A percentile compares a stretch with the other conserved stretches of the same genome.
phyloP scores from a whole-genome alignment of 164 flowering plant genomes.

The Vitis amurensis region DNA sequence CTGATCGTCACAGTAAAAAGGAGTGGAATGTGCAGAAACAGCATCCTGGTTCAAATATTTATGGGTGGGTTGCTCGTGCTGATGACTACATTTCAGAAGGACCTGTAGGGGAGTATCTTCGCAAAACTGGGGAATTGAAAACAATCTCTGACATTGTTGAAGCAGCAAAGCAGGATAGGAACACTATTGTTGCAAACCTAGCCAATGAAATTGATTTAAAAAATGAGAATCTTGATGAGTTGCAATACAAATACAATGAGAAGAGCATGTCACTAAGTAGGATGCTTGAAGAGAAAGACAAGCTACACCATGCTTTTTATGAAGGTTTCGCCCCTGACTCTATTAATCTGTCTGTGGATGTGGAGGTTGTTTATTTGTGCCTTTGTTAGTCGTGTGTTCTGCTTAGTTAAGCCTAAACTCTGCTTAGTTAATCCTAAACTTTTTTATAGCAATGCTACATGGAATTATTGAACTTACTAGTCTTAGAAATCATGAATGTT shows the following conservation, averaged over 20 bases:
- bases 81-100: conserved; percentile 53
- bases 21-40: conserved; percentile 39
- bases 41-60: conserved; percentile 29
- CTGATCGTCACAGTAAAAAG: conserved; percentile 33
- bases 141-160: conserved; percentile 42
- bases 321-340: conserved; percentile 39
- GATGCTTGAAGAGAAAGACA: conserved; percentile 64
- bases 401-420: neutral
- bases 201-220: conserved; percentile 44
- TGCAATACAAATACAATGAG: conserved; percentile 43
- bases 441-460: no score
- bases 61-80: conserved; percentile 69
- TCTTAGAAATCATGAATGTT: no score
- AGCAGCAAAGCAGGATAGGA: conserved; percentile 32
- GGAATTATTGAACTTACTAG: no score
- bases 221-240: conserved; percentile 40
- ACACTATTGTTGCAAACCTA: conserved; percentile 38
- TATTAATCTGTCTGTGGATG: neutral
- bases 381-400: neutral
- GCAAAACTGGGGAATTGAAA: conserved; percentile 37
- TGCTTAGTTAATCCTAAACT: neutral
- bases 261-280: conserved; percentile 45
- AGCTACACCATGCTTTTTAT: conserved; percentile 41
- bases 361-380: neutral
- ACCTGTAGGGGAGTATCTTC: conserved; percentile 54